Percentiles rank a stretch among this genome's conserved stretches.
Conservation (phyloP, 805 yeast genomes). For the Cyberlindnera mississippiensis region DNA sequence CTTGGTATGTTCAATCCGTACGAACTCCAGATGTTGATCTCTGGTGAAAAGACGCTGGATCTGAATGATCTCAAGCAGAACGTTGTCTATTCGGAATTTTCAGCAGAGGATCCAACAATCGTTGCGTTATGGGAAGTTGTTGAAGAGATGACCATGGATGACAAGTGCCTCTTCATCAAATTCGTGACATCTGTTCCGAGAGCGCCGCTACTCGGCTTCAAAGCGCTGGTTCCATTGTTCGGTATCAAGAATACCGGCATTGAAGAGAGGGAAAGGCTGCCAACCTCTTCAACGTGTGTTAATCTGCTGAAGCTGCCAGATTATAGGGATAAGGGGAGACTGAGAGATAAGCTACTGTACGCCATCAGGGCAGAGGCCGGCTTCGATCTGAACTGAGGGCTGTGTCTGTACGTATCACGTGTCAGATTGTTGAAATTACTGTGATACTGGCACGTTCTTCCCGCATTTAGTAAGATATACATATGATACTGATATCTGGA, state of each 20-base stretch:
- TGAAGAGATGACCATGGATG: slow-evolving; percentile 59
- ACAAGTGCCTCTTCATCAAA: slow-evolving; percentile 63
- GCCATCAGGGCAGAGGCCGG: slow-evolving; percentile 83
- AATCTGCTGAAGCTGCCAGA: slow-evolving; percentile 84
- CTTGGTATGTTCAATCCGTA: slow-evolving; percentile 77
- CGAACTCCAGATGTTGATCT: slow-evolving; percentile 79
- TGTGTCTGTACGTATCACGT: too few relatives aligned
- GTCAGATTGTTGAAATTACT: too few relatives aligned
- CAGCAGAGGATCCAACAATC: slow-evolving; percentile 54
- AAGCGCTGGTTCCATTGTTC: slow-evolving; percentile 67
- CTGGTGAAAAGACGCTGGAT: slow-evolving; percentile 67
- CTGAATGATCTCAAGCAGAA: slow-evolving; percentile 62
- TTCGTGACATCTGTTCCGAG: slow-evolving; percentile 91
- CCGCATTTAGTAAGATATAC: too few relatives aligned
- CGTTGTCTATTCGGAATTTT: slow-evolving; percentile 64
- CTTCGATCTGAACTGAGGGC: slow-evolving; percentile 58
- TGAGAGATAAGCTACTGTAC: slow-evolving; percentile 65
- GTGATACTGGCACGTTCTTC: too few relatives aligned
- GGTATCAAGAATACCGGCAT: slow-evolving; percentile 71
- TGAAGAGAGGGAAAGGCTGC: slow-evolving; percentile 43
- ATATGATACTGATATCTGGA: too few relatives aligned
- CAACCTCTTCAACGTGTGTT: slow-evolving; percentile 92
- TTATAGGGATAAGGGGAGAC: slow-evolving; percentile 54
- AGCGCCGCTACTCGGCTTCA: slow-evolving; percentile 88
- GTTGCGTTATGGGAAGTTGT: slow-evolving; percentile 71